Base-by-base conservation (phyloP, 768 basidiomycete species). In the Mycena kentingensis region DNA sequence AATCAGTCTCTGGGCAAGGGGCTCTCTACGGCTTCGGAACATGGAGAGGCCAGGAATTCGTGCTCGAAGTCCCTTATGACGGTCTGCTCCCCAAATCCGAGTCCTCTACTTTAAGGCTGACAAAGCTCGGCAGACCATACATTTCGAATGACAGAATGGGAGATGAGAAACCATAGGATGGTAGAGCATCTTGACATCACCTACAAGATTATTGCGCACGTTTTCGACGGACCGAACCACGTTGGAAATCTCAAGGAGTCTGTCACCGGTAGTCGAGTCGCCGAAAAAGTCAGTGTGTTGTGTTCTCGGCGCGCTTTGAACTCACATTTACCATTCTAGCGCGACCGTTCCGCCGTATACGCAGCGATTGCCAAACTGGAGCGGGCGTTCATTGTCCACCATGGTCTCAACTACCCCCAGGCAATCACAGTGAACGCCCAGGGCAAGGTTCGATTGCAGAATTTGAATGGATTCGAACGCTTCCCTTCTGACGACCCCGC, bases 311-410 rank as follows among this genome's bases (percentile, higher is more conserved):
- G 8, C 19, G 10, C 10, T 10, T 11, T 11, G 10, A 39, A 39
- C 10, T 19, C 7, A 15, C 10, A 8, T 38, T 6, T 38, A 42
- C n/a, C n/a, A n/a, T n/a, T n/a, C n/a, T n/a, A 56, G 52, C 31
- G 35, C 1, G 57, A 58, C 48, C 57, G 57, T 19, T 49, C 57
- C 8, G 28, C 16, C 12, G 52, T 58, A 6, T 58, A 37, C 19
- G 52, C 57, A 15, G 57, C 52, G 8, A 42, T 54, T 8, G 52
- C 57, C 10, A 46, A 32, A 38, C 44, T 58, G 1, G 57, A 58
- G 35, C 49, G 57, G 28, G 45, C 37, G 3, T 47, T 31, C 15
- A 44, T 58, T 4, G 31, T 58, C 3, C 25, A 51, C 10, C 1
- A 0, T 2, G 8, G 7, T 26, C 22, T 49, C 6, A 27, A 7